Conservation (phyloP, 2,329 filamentous ascomycete genomes). For the Epichloe gansuensis region DNA sequence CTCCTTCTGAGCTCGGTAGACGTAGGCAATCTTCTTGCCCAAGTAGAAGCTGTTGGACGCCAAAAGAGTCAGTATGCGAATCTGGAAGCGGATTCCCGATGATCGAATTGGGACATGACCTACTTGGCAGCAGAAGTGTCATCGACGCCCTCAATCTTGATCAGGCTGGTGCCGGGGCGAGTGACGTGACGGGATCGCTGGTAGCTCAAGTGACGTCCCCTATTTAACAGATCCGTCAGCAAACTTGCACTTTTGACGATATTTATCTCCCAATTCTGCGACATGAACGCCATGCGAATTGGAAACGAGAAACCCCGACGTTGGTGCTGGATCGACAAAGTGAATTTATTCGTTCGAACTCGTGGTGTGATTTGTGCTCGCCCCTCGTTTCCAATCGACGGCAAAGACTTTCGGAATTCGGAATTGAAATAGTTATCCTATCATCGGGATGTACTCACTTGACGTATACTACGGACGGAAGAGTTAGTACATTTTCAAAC, state of each 20-base stretch:
- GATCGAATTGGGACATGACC: constrained; percentile 20
- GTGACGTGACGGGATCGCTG: constrained; percentile 88
- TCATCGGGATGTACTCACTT: constrained; percentile 51
- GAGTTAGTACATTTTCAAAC: not conserved
- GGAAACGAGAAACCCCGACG: not conserved
- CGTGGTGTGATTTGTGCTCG: not conserved
- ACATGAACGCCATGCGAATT: not conserved
- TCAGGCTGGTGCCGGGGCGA: constrained; percentile 81
- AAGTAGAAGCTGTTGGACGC: constrained; percentile 64
- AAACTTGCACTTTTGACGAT: not conserved
- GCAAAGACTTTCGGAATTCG: not conserved
- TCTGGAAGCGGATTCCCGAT: too few relatives aligned
- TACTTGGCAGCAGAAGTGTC: constrained; percentile 80
- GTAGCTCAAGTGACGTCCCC: constrained; percentile 97
- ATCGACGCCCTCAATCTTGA: constrained; percentile 98
- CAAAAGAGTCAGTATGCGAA: constrained; percentile 13
- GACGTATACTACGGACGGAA: constrained; percentile 58
- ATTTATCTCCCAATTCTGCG: not conserved
- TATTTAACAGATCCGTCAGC: constrained; percentile 22
- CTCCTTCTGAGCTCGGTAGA: constrained; percentile 93
- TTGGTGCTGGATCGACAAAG: not conserved
- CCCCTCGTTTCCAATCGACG: not conserved
- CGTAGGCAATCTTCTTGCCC: constrained; percentile 97
- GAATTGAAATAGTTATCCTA: not conserved
- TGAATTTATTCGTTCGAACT: not conserved